Base-by-base conservation (phyloP, 2,329 filamentous ascomycete species). In the Sarocladium kiliense region DNA sequence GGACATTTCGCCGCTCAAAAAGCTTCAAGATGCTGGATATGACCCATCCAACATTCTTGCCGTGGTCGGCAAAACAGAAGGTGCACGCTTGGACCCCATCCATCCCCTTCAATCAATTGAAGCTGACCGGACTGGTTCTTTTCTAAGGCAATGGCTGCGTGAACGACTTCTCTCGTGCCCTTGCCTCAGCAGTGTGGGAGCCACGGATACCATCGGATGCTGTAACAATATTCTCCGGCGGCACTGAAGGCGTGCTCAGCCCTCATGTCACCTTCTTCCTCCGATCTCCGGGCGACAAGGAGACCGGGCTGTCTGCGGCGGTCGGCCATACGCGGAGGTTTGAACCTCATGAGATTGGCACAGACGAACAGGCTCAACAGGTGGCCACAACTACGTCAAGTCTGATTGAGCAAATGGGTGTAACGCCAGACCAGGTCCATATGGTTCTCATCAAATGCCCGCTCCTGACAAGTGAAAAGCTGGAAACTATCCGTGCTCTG, bases 201-300 rank as follows among this genome's bases (percentile, higher is more conserved):
- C 27, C 49, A 6, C 55, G 36, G 21, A 56, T 56, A 16, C 55
- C 55, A 12, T 39, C 55, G 14, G 55, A 56, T 11, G 55, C 55
- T 11, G 55, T 56, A 26, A 56, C 55, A 12, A 53, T 56, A 12
- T 56, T 56, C 49, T 56, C 55, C 26, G 55, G 55, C 37, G 55
- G 55, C 30, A 56, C 55, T 12, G 55, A 56, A 27, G 55, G 55
- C 7, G 49, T 56, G 7, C 37, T 56, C 30, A 56, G 55, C 39
- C 55, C 55, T 47, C 55, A 56, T 34, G 49, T 56, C 26, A 56
- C 55, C 25, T 56, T 56, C n/a, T 56, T 56, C 19, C 49, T 56
- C 26, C 49, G 50, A 36, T 41, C 45, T 21, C 9, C 21, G 3
- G 55, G 16, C 37, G 37, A 37, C 25, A 18, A 18, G 10, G 47